Evolutionary conservation across 305 asterid species (phyloP).

Genomic region (Fraxinus xanthoxyloides): DNA sequence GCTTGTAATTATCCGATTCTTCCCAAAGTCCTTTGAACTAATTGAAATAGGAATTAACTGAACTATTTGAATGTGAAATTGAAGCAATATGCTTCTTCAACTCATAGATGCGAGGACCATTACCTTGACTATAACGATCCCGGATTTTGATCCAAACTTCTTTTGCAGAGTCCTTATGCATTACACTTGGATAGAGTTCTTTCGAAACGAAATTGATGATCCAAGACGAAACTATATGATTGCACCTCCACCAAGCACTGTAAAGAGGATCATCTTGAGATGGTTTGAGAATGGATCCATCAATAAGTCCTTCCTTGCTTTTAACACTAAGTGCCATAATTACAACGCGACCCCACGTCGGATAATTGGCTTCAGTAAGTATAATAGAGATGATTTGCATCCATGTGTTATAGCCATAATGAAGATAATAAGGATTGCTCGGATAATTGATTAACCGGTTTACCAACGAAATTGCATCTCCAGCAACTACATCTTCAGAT

Average conservation of each 20-base stretch:
- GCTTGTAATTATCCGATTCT: background rate
- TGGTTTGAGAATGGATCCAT: background rate
- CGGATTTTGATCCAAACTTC: background rate
- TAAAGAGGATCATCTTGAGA: background rate
- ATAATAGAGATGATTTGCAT: background rate
- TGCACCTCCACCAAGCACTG: background rate
- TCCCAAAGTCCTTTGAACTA: background rate
- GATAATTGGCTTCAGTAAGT: background rate
- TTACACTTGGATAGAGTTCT: background rate
- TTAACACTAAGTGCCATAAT: background rate
- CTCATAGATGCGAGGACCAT: background rate
- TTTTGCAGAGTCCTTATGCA: background rate
- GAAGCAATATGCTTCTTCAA: background rate
- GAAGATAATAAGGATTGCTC: background rate
- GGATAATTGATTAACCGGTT: too few relatives aligned
- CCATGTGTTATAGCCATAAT: background rate
- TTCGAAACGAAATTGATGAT: background rate
- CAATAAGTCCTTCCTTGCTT: background rate
- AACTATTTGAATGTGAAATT: background rate
- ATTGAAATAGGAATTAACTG: background rate
- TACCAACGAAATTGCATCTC: background rate
- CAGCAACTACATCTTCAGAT: too few relatives aligned
- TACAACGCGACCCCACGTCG: background rate
- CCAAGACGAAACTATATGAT: background rate
- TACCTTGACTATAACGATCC: background rate